Evolutionary conservation across 148 eudicot genomes (phyloP), one percentile per base, ranked within the genome.

Genomic region (Spergularia bocconei): DNA sequence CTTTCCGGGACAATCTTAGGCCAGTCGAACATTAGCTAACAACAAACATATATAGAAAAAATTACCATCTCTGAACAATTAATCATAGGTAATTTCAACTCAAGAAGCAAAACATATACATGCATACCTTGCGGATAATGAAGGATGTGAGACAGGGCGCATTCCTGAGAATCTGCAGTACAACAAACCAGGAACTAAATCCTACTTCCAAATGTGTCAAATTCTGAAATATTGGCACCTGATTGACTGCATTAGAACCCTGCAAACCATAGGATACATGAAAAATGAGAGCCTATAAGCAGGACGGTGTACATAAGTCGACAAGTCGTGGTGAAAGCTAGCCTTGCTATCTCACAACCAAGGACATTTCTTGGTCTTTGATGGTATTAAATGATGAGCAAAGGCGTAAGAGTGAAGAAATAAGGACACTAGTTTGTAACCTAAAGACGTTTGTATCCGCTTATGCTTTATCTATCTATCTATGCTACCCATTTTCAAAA

Each of bases 1-100:
- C 8, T 62, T 63, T 47, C 44, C 1, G 36, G 58, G 3, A 9
- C 11, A 48, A 17, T 48, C 16, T 48, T 20, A 25, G 69, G 76
- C 68, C 76, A 73, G 66, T 29, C 68, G 48, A 48, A 62, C 76
- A 73, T 73, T 16, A 50, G 11, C 68, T 73, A 39, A 33, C 1
- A 9, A 67, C 56, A 50, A 44, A 54, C 14, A 4, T 39, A 66
- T 7, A 64, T 15, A 6, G 56, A 68, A 20, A 48, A 12, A 21
- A 51, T 14, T 16, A n/a, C 21, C 17, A 36, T 53, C 17, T 2
- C 5, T 3, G 13, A 16, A 16, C 4, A 5, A 44, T 44, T 9
- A 44, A 0, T 44, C 10, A 44, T 6, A 44, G 48, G 0, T 4
- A 44, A 44, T 4, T 9, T 9, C 8, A 0, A 33, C 36, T 14